Evolutionary conservation across 805 yeast genomes (phyloP).

Genomic region (Teunomyces pallodes): DNA sequence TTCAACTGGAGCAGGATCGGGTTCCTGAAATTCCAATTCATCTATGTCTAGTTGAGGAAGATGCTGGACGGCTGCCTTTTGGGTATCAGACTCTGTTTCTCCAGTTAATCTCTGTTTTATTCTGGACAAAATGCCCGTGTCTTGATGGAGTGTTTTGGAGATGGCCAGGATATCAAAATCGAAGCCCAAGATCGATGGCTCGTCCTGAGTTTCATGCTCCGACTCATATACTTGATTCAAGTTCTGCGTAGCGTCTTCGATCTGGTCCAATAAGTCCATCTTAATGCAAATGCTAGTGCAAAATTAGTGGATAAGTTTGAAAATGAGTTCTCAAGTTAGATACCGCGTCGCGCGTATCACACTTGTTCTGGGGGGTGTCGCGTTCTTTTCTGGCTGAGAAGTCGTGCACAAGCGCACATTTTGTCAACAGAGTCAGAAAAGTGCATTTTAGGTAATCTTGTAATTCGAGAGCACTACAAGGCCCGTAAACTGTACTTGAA

Average conservation of each 20-base stretch:
- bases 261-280: conserved; percentile 12
- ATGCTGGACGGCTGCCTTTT: conserved; percentile 10
- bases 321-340: too few species aligned
- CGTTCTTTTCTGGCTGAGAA: background rate
- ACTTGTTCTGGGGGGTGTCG: background rate
- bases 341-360: background rate
- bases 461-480: too few species aligned
- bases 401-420: background rate
- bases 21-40: conserved; percentile 11
- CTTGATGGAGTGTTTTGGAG: conserved; percentile 4
- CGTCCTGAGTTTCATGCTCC: conserved; percentile 1
- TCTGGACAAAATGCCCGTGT: conserved; percentile 3
- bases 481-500: too few species aligned
- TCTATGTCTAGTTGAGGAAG: conserved; percentile 36
- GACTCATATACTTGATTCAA: conserved; percentile 4
- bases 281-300: background rate
- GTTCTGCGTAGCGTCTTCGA: conserved; percentile 9
- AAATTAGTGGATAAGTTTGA: background rate
- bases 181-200: conserved; percentile 1
- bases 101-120: conserved; percentile 3
- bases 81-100: background rate
- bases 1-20: background rate
- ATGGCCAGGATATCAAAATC: conserved; percentile 6
- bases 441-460: background rate
- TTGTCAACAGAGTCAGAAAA: background rate